These are phyloP conservation scores for Candida ficus DNA, from an alignment of 805 yeast genomes.

Conservation along the genomic window DNA sequence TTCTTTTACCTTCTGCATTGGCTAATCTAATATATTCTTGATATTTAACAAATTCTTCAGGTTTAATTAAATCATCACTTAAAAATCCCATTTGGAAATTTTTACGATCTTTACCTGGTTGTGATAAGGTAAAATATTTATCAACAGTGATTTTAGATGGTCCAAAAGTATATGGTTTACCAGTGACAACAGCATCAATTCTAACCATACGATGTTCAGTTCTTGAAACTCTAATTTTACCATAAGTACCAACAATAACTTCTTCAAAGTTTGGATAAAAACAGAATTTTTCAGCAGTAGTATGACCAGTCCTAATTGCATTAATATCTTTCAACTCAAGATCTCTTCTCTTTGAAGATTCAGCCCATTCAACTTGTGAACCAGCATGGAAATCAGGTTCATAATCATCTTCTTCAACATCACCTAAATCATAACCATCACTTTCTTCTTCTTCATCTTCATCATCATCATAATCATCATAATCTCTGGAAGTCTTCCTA, in stretches of 20 bases:
- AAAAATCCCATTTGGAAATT: slow-evolving; percentile 73
- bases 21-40: slow-evolving; percentile 54
- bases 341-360: slow-evolving; percentile 34
- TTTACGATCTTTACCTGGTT: slow-evolving; percentile 68
- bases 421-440: slow-evolving; percentile 33
- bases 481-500: slow-evolving; percentile 25
- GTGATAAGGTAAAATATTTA: slow-evolving; percentile 67
- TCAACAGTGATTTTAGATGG: slow-evolving; percentile 40
- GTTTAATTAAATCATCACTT: slow-evolving; percentile 69
- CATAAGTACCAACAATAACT: slow-evolving; percentile 67
- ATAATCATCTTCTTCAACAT: slow-evolving; percentile 38
- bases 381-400: slow-evolving; percentile 38
- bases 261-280: slow-evolving; percentile 79
- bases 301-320: slow-evolving; percentile 69
- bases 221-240: slow-evolving; percentile 70
- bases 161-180: slow-evolving; percentile 46
- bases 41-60: slow-evolving; percentile 72
- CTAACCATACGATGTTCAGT: slow-evolving; percentile 80
- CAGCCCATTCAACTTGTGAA: slow-evolving; percentile 47
- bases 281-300: slow-evolving; percentile 67
- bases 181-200: slow-evolving; percentile 57
- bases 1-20: slow-evolving; percentile 26
- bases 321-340: slow-evolving; percentile 65
- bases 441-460: slow-evolving; percentile 40
- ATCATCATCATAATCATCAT: slow-evolving; percentile 40